These are phyloP conservation scores for Psilocybe tampanensis DNA, from an alignment of 768 basidiomycete genomes.

Conservation along the genomic window DNA sequence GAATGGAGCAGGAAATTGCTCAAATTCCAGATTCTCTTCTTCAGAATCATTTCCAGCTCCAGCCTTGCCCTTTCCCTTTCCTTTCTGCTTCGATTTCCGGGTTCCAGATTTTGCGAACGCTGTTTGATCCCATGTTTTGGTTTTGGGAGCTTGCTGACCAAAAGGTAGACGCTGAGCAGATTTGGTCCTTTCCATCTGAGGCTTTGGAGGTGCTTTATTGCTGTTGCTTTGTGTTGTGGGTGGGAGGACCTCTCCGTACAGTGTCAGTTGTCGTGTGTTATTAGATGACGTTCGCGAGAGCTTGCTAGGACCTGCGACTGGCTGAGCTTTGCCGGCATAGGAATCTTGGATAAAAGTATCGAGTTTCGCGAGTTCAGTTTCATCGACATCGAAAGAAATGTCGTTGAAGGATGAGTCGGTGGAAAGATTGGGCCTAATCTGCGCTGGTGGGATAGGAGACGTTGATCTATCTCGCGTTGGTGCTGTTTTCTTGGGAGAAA, in stretches of 20 bases:
- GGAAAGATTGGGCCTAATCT: slow-evolving; percentile 18
- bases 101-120: slow-evolving; percentile 81
- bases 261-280: slow-evolving; percentile 61
- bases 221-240: slow-evolving; percentile 33
- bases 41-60: slow-evolving; percentile 50
- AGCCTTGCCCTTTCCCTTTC: slow-evolving; percentile 49
- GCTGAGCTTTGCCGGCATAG: slow-evolving; percentile 40
- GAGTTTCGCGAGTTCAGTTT: slow-evolving; percentile 51
- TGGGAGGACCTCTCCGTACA: slow-evolving; percentile 62
- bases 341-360: slow-evolving; percentile 54
- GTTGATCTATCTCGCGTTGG: slow-evolving; percentile 12
- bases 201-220: slow-evolving; percentile 30
- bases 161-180: slow-evolving; percentile 46
- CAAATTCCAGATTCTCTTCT: slow-evolving; percentile 70
- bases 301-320: slow-evolving; percentile 46
- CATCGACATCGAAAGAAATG: slow-evolving; percentile 58
- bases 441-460: slow-evolving; percentile 20
- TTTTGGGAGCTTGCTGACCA: slow-evolving; percentile 61
- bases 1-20: slow-evolving; percentile 85
- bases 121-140: slow-evolving; percentile 92
- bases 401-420: slow-evolving; percentile 54
- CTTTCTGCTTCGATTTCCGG: slow-evolving; percentile 51
- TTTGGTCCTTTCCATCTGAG: slow-evolving; percentile 43
- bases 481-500: slow-evolving; percentile 23
- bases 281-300: slow-evolving; percentile 31